Percentiles rank a stretch among this genome's conserved stretches.
Evolutionary conservation across 352 stramenopile genomes (phyloP).

Genomic region (Lagenidium giganteum): DNA sequence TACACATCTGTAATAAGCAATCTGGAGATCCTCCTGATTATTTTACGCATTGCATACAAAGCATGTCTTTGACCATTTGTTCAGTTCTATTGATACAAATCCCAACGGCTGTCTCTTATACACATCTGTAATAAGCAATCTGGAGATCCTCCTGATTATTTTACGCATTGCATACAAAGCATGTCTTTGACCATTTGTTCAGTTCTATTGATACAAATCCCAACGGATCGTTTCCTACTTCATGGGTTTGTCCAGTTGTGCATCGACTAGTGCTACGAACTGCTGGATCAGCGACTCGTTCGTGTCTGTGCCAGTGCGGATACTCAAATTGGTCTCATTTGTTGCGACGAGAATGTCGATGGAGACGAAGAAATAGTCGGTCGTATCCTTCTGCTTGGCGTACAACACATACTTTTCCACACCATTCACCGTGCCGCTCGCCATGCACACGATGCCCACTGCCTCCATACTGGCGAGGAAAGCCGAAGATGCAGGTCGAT

Average conservation of each 20-base stretch:
- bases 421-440: slow-evolving; percentile 55
- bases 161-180: no score
- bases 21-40: no score
- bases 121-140: no score
- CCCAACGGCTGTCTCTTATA: no score
- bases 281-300: slow-evolving; percentile 35
- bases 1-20: no score
- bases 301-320: slow-evolving; percentile 47
- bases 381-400: slow-evolving; percentile 36
- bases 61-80: no score
- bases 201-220: not conserved
- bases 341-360: slow-evolving; percentile 41
- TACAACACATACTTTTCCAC: slow-evolving; percentile 80
- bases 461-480: slow-evolving; percentile 41
- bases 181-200: slow-evolving; percentile 4
- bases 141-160: no score
- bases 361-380: slow-evolving; percentile 51
- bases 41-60: no score
- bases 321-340: slow-evolving; percentile 19
- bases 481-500: slow-evolving; percentile 14
- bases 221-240: no score
- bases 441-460: slow-evolving; percentile 57
- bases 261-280: slow-evolving; percentile 31
- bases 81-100: no score
- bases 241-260: no score